phyloP scores from a whole-genome alignment of 2,329 filamentous ascomycete species.

The Didymella keratinophila region DNA sequence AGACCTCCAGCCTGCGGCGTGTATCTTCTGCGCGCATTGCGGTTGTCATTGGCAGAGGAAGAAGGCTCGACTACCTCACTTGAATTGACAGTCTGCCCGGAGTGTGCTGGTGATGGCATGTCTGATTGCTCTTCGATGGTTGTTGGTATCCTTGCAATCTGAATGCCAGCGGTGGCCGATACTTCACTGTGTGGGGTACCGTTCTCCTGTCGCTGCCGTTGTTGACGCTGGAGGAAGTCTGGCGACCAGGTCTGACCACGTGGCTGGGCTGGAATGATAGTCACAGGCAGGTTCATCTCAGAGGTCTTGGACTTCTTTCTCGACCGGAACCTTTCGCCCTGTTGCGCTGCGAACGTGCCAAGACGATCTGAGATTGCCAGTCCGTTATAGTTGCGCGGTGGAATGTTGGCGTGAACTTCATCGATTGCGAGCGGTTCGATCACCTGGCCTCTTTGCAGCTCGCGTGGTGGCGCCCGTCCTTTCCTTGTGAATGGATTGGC shows the following conservation, averaged over 20 bases:
- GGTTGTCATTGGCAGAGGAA: slow-evolving; percentile 25
- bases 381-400: slow-evolving; percentile 54
- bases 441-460: slow-evolving; percentile 65
- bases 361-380: slow-evolving; percentile 56
- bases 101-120: slow-evolving; percentile 24
- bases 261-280: slow-evolving; percentile 67
- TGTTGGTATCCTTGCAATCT: slow-evolving; percentile 29
- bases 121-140: slow-evolving; percentile 28
- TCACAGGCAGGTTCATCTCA: slow-evolving; percentile 61
- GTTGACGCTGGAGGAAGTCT: slow-evolving; percentile 36
- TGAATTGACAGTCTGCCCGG: slow-evolving; percentile 19
- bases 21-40: slow-evolving; percentile 37
- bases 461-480: slow-evolving; percentile 65
- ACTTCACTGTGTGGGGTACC: slow-evolving; percentile 17
- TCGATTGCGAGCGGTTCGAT: slow-evolving; percentile 53
- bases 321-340: slow-evolving; percentile 55
- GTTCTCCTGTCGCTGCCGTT: slow-evolving; percentile 20
- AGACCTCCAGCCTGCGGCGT: slow-evolving; percentile 30
- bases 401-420: slow-evolving; percentile 45
- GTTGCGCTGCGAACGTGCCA: slow-evolving; percentile 59
- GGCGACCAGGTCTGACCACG: slow-evolving; percentile 65
- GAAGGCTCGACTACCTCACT: slow-evolving; percentile 23
- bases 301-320: slow-evolving; percentile 46
- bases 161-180: slow-evolving; percentile 23
- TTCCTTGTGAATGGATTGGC: slow-evolving; percentile 66